phyloP scores from a whole-genome alignment of 257 asterid species.

The Solanum medicagineum region DNA sequence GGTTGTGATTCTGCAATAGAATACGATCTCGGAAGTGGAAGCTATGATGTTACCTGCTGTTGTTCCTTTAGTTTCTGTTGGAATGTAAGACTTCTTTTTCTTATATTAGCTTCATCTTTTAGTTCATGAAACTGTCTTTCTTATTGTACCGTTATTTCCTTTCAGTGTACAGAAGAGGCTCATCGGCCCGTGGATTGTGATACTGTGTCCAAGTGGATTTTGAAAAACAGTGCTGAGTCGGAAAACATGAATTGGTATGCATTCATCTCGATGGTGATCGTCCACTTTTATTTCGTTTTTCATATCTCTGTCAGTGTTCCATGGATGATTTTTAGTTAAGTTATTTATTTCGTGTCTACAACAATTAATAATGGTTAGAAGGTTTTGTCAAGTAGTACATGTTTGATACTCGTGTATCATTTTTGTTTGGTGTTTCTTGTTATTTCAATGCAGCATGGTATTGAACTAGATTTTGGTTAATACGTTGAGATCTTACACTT shows the following conservation, averaged over 20 bases:
- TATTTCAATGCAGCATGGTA: neutral
- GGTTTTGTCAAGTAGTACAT: neutral
- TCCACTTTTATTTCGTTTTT: neutral
- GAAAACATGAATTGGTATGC: constrained; percentile 97
- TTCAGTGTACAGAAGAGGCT: constrained; percentile 97
- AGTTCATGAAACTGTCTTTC: neutral
- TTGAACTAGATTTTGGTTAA: neutral
- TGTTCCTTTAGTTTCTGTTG: constrained; percentile 92
- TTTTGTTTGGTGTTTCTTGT: neutral
- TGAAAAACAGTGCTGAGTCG: constrained; percentile 97
- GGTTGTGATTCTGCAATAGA: constrained; percentile 94
- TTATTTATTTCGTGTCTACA: neutral
- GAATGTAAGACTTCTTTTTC: constrained; percentile 60
- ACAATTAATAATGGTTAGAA: neutral
- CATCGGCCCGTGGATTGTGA: constrained; percentile 97
- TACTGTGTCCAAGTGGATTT: constrained; percentile 84
- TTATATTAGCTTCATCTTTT: constrained; percentile 1
- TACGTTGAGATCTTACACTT: neutral
- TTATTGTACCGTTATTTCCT: constrained; percentile 7
- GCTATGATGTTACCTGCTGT: constrained; percentile 85
- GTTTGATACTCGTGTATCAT: neutral
- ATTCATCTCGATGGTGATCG: neutral
- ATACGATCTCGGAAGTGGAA: constrained; percentile 86
- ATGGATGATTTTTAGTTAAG: neutral
- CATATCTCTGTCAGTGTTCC: neutral